Evolutionary conservation across 2,329 filamentous ascomycete species (phyloP).

Genomic region (Colletotrichum sp.): DNA sequence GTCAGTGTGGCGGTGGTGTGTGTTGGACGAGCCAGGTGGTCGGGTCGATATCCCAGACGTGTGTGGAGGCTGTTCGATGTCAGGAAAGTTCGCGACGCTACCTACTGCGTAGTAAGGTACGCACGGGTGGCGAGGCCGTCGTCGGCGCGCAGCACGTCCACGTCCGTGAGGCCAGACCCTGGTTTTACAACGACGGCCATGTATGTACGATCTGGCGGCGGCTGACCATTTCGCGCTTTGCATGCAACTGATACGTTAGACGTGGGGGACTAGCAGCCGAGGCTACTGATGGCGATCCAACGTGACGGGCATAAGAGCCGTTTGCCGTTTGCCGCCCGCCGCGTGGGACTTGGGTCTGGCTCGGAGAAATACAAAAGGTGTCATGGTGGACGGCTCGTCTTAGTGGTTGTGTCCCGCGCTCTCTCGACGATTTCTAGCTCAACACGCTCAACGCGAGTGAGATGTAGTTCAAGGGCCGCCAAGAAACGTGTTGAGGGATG

Average conservation of each 20-base stretch:
- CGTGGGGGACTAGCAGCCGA: neutral
- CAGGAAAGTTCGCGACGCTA: conserved; percentile 1
- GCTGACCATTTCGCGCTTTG: conserved; percentile 6
- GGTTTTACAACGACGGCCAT: neutral
- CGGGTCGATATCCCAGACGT: conserved; percentile 7
- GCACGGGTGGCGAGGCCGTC: conserved; percentile 7
- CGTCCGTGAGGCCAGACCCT: conserved; percentile 1
- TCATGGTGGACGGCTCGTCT: neutral
- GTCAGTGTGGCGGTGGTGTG: neutral
- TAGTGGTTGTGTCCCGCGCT: neutral
- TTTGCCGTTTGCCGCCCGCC: neutral
- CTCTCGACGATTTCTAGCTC: neutral
- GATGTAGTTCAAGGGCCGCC: neutral
- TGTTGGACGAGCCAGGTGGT: conserved; percentile 11
- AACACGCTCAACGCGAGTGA: neutral
- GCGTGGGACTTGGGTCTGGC: neutral
- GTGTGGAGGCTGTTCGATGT: neutral
- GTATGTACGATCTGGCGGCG: neutral
- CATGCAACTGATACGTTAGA: conserved; percentile 12
- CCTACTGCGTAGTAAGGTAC: neutral
- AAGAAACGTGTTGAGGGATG: neutral
- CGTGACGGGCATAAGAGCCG: conserved; percentile 3
- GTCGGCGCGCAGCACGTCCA: neutral
- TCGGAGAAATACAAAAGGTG: neutral
- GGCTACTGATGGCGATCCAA: neutral